phyloP scores from a whole-genome alignment of 495 filamentous ascomycete species.

The Penicillium parvum region DNA sequence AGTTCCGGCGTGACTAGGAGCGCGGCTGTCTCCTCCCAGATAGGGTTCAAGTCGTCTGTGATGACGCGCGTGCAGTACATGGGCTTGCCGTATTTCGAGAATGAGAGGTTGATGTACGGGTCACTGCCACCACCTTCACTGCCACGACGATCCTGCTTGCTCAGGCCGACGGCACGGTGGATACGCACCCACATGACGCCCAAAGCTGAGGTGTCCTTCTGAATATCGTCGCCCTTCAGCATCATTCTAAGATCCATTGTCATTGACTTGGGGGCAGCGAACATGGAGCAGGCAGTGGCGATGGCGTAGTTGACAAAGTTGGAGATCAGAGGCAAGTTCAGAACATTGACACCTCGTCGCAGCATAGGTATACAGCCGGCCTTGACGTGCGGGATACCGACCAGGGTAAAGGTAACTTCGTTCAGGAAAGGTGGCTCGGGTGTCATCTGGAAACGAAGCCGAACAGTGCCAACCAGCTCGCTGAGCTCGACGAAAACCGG shows the following conservation, averaged over 20 bases:
- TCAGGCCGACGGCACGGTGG: slow-evolving; percentile 77
- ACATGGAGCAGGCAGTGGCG: slow-evolving; percentile 76
- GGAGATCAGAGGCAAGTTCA: slow-evolving; percentile 88
- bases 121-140: slow-evolving; percentile 86
- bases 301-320: slow-evolving; percentile 99
- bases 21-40: slow-evolving; percentile 89
- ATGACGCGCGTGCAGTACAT: slow-evolving; percentile 98
- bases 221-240: slow-evolving; percentile 81
- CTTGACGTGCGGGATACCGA: slow-evolving; percentile 83
- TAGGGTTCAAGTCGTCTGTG: slow-evolving; percentile 86
- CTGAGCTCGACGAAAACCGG: slow-evolving; percentile 86
- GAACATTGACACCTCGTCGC: slow-evolving; percentile 79
- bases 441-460: slow-evolving; percentile 76
- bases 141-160: slow-evolving; percentile 85
- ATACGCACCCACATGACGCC: slow-evolving; percentile 90
- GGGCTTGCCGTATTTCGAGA: slow-evolving; percentile 90
- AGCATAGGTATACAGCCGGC: slow-evolving; percentile 93
- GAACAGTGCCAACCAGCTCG: slow-evolving; percentile 79
- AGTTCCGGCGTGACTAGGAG: slow-evolving; percentile 79
- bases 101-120: slow-evolving; percentile 74
- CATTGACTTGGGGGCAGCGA: slow-evolving; percentile 95
- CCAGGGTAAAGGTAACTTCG: slow-evolving; percentile 85
- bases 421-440: slow-evolving; percentile 90
- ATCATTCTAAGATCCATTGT: slow-evolving; percentile 87
- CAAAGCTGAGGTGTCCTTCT: slow-evolving; percentile 80